These are phyloP conservation scores for Rhizophagus clarus DNA, from an alignment of 192 early-diverging fungal species.

Conservation along the genomic window DNA sequence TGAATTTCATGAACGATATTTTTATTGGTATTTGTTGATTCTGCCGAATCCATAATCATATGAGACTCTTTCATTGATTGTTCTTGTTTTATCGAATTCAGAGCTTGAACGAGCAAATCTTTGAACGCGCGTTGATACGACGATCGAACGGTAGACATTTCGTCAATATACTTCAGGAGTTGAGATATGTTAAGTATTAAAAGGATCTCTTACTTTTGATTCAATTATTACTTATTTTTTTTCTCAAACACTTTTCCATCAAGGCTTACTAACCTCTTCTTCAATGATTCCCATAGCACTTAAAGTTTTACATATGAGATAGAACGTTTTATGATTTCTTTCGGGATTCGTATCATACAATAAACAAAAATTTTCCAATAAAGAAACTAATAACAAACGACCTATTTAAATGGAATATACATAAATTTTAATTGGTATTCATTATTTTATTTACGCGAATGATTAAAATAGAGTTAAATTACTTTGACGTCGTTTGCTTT, in stretches of 20 bases:
- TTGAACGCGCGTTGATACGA: slow-evolving; percentile 86
- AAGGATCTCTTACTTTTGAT: neutral
- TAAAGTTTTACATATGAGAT: slow-evolving; percentile 85
- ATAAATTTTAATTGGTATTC: neutral
- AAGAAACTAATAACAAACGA: slow-evolving; percentile 80
- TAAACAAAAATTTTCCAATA: slow-evolving; percentile 90
- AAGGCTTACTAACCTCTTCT: slow-evolving; percentile 48
- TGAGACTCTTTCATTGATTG: slow-evolving; percentile 43
- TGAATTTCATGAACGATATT: slow-evolving; percentile 33
- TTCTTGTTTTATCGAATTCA: slow-evolving; percentile 65
- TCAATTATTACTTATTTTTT: neutral
- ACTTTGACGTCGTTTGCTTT: slow-evolving; percentile 43
- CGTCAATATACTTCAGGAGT: slow-evolving; percentile 60
- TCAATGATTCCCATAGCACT: slow-evolving; percentile 83
- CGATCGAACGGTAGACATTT: slow-evolving; percentile 81
- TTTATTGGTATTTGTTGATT: slow-evolving; percentile 35
- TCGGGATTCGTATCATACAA: slow-evolving; percentile 87
- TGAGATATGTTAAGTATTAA: neutral
- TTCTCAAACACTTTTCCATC: neutral
- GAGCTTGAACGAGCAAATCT: slow-evolving; percentile 78
- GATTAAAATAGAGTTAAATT: neutral
- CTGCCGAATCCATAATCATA: slow-evolving; percentile 51
- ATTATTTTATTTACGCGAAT: neutral
- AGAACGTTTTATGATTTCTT: slow-evolving; percentile 83
- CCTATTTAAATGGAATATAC: slow-evolving; percentile 37